These are phyloP conservation scores for Vinca minor DNA, from an alignment of 257 asterid species.

Conservation along the genomic window DNA sequence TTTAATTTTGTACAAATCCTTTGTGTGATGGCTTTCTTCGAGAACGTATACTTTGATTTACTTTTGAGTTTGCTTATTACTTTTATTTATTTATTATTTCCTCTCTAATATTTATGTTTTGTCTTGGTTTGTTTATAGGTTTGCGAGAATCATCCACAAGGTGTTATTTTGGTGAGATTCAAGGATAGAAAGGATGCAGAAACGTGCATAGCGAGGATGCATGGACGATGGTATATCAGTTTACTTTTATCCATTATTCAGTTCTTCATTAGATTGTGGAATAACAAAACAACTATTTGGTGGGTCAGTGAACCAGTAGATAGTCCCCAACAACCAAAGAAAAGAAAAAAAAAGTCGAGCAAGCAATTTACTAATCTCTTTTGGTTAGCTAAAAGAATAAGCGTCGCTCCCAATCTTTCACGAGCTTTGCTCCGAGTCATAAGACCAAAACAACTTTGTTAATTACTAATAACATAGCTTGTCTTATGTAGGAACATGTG, in stretches of 20 bases:
- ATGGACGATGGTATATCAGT: constrained; percentile 72
- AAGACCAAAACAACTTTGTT: neutral
- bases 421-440: neutral
- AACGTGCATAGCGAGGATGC: constrained; percentile 85
- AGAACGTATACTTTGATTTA: neutral
- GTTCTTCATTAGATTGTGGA: neutral
- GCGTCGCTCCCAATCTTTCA: neutral
- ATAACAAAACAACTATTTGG: neutral
- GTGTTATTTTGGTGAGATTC: constrained; percentile 73
- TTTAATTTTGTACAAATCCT: neutral
- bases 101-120: constrained; percentile 13
- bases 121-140: constrained; percentile 37
- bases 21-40: neutral
- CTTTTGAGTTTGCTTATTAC: neutral
- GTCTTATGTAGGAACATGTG: neutral
- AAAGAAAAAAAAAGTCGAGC: neutral
- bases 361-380: neutral
- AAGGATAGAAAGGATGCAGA: constrained; percentile 73
- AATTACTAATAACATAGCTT: neutral
- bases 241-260: neutral
- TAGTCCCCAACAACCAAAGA: neutral
- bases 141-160: constrained; percentile 87
- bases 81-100: neutral
- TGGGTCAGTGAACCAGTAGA: neutral
- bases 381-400: neutral